These are phyloP conservation scores for Syncephalastrum racemosum DNA, from an alignment of 371 early-diverging fungal species.

Conservation along the genomic window DNA sequence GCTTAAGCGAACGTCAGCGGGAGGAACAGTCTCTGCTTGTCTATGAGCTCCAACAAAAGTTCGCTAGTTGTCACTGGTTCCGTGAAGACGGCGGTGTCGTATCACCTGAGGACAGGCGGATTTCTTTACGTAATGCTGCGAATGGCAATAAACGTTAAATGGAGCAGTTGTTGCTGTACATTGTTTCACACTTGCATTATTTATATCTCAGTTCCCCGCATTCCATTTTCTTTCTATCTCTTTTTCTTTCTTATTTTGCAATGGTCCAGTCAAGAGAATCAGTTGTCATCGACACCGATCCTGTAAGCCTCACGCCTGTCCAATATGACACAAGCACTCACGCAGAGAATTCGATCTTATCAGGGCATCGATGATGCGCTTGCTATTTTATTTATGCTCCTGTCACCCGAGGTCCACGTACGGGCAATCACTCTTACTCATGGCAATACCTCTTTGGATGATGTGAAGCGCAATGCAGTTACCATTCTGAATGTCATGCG, in stretches of 20 bases:
- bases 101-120: constrained; percentile 14
- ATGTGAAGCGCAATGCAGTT: constrained; percentile 27
- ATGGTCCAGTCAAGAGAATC: constrained; percentile 5
- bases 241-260: no score
- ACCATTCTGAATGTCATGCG: constrained; percentile 33
- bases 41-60: constrained; percentile 21
- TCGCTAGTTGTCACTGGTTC: constrained; percentile 34
- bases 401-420: constrained; percentile 48
- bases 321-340: neutral
- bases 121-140: constrained; percentile 5
- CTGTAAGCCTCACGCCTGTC: constrained; percentile 16
- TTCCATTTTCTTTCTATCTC: no score
- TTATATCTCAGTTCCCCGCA: no score
- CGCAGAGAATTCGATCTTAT: neutral
- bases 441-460: constrained; percentile 44
- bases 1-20: neutral
- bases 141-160: no score
- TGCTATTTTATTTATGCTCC: constrained; percentile 48
- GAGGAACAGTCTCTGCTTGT: constrained; percentile 19
- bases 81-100: constrained; percentile 18
- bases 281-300: constrained; percentile 29
- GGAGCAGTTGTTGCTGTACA: no score
- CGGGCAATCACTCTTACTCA: constrained; percentile 50
- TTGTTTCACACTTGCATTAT: no score
- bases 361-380: constrained; percentile 58